Base-by-base conservation (phyloP, 257 asterid genomes). In the Lycium ferocissimum region DNA sequence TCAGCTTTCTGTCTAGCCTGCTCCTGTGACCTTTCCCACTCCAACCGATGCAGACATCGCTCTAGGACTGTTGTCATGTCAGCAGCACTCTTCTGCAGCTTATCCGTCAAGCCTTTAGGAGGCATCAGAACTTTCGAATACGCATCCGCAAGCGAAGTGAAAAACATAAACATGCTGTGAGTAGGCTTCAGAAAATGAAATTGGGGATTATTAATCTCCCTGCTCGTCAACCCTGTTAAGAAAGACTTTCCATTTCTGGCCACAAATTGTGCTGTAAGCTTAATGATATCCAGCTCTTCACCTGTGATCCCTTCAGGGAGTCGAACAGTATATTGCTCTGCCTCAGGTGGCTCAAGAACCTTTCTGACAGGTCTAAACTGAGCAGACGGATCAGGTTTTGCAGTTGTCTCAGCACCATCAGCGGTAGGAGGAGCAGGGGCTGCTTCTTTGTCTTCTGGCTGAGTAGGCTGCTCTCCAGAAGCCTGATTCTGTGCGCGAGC, bases 111-210 rank as follows among this genome's bases (percentile, higher is more conserved):
- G 65, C 94, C 98, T 85, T 91, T 93, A 0, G 94, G 91, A 89
- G 99, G 99, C 99, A 94, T 94, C 89, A 96, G 83, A 12, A 93
- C 99, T 89, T 94, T 94, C 0, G 99, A 96, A 88, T 94, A 96
- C 1, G 98, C 99, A 91, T 96, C 99, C 67, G 98, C 98, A 63
- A 96, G 97, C 56, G 98, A 92, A 45, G 99, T 94, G 76, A 96
- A 96, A 89, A 96, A 96, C 99, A 93, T 92, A 91, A 94, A 94
- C 98, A 96, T 94, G 84, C 98, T 94, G 83, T 96, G 98, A 3
- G 98, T 96, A 54, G 99, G 99, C 93, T 94, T 91, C 71, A 96
- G 86, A 87, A 96, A 96, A 89, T 93, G 97, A 83, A 96, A 93
- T 89, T 94, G 98, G 38, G 98, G 95, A 82, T 96, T 94, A 63